Conservation (phyloP, 2,329 filamentous ascomycete species). For the Paecilomyces fulvus region DNA sequence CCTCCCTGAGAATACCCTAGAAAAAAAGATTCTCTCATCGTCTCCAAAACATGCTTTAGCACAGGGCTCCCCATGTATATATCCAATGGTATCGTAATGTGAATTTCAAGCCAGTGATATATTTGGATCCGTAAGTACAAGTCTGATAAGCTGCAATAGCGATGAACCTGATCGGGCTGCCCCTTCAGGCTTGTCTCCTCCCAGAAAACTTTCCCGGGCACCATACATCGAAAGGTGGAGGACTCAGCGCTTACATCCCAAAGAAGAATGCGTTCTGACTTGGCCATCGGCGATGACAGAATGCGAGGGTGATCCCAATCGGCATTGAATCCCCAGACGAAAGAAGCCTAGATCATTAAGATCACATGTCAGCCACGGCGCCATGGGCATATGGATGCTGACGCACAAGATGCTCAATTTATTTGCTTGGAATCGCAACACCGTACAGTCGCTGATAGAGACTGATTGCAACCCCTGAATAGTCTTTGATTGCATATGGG, state of each 20-base stretch:
- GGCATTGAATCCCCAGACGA: too few species aligned
- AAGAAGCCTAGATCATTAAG: too few species aligned
- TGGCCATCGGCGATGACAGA: too few species aligned
- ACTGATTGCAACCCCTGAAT: background rate
- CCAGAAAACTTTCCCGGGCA: constrained; percentile 3
- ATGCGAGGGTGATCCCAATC: too few species aligned
- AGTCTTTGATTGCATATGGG: background rate
- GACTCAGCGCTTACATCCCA: background rate
- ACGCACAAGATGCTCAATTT: too few species aligned
- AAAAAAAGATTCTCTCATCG: background rate
- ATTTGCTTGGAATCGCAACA: too few species aligned
- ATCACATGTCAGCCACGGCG: too few species aligned
- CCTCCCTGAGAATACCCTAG: background rate
- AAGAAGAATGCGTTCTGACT: too few species aligned
- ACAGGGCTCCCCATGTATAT: background rate
- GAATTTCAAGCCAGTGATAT: background rate
- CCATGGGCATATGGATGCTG: too few species aligned
- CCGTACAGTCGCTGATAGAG: too few species aligned
- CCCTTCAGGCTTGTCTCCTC: background rate
- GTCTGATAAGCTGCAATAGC: background rate
- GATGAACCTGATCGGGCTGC: background rate
- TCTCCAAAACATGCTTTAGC: background rate
- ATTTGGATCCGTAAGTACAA: background rate
- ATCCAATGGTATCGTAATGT: background rate
- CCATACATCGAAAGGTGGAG: background rate